These are phyloP conservation scores for Ophiosphaerella narmari DNA, from an alignment of 2,329 filamentous ascomycete genomes.

Conservation along the genomic window DNA sequence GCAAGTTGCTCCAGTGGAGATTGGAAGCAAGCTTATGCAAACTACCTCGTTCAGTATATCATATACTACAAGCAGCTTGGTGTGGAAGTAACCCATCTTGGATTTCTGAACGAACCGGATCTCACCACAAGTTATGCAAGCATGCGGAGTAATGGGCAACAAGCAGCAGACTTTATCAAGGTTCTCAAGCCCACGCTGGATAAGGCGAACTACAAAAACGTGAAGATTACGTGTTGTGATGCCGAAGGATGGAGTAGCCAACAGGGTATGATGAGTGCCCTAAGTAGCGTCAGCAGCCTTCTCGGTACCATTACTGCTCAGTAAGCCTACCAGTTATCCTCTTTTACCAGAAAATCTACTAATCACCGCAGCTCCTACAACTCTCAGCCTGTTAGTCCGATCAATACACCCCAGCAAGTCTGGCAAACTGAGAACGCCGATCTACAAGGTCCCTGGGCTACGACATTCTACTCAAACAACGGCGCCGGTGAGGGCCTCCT, in stretches of 20 bases:
- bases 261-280: slow-evolving; percentile 23
- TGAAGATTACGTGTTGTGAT: slow-evolving; percentile 53
- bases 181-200: slow-evolving; percentile 50
- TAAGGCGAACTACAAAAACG: slow-evolving; percentile 39
- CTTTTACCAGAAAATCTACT: not conserved
- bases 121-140: slow-evolving; percentile 36
- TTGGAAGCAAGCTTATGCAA: slow-evolving; percentile 56
- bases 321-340: slow-evolving; percentile 6
- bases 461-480: slow-evolving; percentile 54
- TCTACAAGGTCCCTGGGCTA: slow-evolving; percentile 46
- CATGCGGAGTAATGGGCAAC: slow-evolving; percentile 53
- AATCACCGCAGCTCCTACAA: slow-evolving; percentile 21
- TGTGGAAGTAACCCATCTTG: slow-evolving; percentile 49
- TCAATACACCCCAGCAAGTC: slow-evolving; percentile 48
- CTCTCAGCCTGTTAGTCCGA: slow-evolving; percentile 20
- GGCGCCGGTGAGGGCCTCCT: slow-evolving; percentile 58
- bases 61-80: slow-evolving; percentile 50
- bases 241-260: slow-evolving; percentile 49
- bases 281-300: slow-evolving; percentile 19
- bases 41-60: slow-evolving; percentile 55
- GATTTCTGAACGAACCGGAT: slow-evolving; percentile 54
- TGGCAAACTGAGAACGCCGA: slow-evolving; percentile 61
- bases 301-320: slow-evolving; percentile 32
- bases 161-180: slow-evolving; percentile 58
- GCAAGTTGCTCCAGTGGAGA: slow-evolving; percentile 50